phyloP scores from a whole-genome alignment of 345 rosid species.

The Syzygium aromaticum region DNA sequence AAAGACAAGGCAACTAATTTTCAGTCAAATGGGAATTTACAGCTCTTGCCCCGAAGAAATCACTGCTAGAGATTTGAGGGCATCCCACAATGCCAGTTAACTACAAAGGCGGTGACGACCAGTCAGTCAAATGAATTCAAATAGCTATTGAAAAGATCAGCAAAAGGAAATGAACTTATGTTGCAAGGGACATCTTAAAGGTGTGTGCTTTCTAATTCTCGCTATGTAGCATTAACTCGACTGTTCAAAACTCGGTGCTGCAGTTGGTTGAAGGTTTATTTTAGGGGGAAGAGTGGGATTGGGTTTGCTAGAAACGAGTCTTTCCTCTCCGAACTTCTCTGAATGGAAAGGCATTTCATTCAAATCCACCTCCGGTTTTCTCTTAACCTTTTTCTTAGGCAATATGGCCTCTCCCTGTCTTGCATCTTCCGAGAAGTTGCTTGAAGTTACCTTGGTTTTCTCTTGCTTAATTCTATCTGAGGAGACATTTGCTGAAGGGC shows the following conservation, averaged over 20 bases:
- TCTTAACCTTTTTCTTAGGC: slow-evolving; percentile 43
- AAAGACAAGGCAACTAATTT: background rate
- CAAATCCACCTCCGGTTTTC: slow-evolving; percentile 42
- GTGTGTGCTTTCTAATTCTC: background rate
- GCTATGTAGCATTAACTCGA: slow-evolving; percentile 24
- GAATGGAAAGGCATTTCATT: slow-evolving; percentile 24
- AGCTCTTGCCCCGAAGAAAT: background rate
- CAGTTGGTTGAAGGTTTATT: slow-evolving; percentile 16
- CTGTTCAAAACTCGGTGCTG: slow-evolving; percentile 35
- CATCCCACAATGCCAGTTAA: background rate
- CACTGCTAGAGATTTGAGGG: background rate
- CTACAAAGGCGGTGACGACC: background rate
- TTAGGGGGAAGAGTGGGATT: slow-evolving; percentile 17
- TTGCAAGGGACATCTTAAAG: background rate
- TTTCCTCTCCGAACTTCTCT: slow-evolving; percentile 11
- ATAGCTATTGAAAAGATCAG: background rate
- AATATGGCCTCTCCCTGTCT: slow-evolving; percentile 29
- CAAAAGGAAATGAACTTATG: background rate
- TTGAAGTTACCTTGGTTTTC: slow-evolving; percentile 35
- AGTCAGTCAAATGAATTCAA: background rate
- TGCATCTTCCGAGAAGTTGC: slow-evolving; percentile 30
- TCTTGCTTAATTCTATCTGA: slow-evolving; percentile 46
- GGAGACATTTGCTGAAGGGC: slow-evolving; percentile 25
- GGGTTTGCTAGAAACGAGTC: slow-evolving; percentile 24
- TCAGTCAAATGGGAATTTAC: background rate